These are phyloP conservation scores for Pichia sp. DNA, from an alignment of 1,139 yeast genomes.

Conservation along the genomic window DNA sequence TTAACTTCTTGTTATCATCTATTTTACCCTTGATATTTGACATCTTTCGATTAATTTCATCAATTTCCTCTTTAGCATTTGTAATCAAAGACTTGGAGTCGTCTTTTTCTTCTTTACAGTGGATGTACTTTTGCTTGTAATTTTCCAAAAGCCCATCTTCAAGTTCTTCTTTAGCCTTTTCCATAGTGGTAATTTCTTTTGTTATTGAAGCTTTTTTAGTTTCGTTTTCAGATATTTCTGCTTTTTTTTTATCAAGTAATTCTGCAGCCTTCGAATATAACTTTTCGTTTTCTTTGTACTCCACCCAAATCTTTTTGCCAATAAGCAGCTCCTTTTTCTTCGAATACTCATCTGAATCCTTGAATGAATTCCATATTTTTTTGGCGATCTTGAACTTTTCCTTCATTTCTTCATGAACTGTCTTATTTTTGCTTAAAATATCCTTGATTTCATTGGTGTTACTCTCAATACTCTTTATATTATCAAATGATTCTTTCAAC, in stretches of 20 bases:
- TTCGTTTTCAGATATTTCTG: slow-evolving; percentile 7
- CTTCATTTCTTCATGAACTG: slow-evolving; percentile 27
- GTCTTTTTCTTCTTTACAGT: slow-evolving; percentile 19
- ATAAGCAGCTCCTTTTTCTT: slow-evolving; percentile 38
- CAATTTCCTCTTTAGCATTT: slow-evolving; percentile 17
- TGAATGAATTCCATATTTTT: slow-evolving; percentile 35
- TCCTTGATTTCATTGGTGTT: slow-evolving; percentile 44
- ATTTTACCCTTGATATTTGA: slow-evolving; percentile 8
- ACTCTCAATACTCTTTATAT: slow-evolving; percentile 42
- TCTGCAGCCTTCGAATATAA: slow-evolving; percentile 26
- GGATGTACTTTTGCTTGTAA: not conserved
- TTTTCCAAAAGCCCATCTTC: slow-evolving; percentile 12
- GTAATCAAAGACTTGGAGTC: slow-evolving; percentile 3
- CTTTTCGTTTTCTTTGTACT: slow-evolving; percentile 41
- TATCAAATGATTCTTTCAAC: slow-evolving; percentile 56
- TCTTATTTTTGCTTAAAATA: slow-evolving; percentile 32
- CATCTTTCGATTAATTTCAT: slow-evolving; percentile 11
- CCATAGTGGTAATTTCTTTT: slow-evolving; percentile 1
- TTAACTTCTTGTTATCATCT: slow-evolving; percentile 15
- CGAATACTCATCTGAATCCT: slow-evolving; percentile 33
- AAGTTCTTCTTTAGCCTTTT: not conserved
- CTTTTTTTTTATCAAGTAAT: slow-evolving; percentile 31
- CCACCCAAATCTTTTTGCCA: slow-evolving; percentile 67
- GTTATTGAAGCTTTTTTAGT: not conserved
- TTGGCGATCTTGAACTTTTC: slow-evolving; percentile 40